Percentiles rank a stretch among this genome's conserved stretches.
Evolutionary conservation across 768 basidiomycete genomes (phyloP).

Genomic region (Suillus placidus): DNA sequence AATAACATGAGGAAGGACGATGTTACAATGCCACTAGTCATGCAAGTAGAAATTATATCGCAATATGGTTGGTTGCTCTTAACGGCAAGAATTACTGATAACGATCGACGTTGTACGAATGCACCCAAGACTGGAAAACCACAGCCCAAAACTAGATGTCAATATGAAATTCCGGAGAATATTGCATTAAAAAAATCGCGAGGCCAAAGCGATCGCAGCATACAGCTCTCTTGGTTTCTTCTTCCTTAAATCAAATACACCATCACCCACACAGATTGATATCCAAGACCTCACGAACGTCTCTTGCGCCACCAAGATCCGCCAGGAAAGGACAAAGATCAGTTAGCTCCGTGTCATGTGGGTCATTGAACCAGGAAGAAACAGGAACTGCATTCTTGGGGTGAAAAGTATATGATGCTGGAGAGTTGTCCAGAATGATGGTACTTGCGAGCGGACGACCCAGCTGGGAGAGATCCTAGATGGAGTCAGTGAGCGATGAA

Average conservation of each 20-base stretch:
- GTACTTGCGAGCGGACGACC: constrained; percentile 67
- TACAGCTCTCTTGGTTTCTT: background rate
- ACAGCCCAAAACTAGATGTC: background rate
- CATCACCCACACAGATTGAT: background rate
- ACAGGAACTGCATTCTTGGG: constrained; percentile 81
- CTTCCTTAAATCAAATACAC: background rate
- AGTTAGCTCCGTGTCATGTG: constrained; percentile 73
- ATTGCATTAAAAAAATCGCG: background rate
- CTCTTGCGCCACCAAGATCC: constrained; percentile 62
- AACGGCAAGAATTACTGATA: background rate
- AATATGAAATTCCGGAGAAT: background rate
- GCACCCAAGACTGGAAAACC: background rate
- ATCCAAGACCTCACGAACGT: constrained; percentile 66
- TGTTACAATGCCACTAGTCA: background rate
- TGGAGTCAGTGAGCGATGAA: background rate
- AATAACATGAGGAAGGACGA: background rate
- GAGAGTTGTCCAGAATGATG: constrained; percentile 81
- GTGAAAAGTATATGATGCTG: constrained; percentile 79
- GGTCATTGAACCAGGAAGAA: constrained; percentile 79
- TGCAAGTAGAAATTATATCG: background rate
- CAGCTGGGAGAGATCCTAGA: constrained; percentile 74
- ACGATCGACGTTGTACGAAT: background rate
- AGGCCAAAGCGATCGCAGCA: background rate
- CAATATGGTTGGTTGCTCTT: constrained; percentile 11
- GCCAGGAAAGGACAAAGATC: constrained; percentile 73